phyloP scores from a whole-genome alignment of 164 flowering plant species.

The Stephania yunnanensis region DNA sequence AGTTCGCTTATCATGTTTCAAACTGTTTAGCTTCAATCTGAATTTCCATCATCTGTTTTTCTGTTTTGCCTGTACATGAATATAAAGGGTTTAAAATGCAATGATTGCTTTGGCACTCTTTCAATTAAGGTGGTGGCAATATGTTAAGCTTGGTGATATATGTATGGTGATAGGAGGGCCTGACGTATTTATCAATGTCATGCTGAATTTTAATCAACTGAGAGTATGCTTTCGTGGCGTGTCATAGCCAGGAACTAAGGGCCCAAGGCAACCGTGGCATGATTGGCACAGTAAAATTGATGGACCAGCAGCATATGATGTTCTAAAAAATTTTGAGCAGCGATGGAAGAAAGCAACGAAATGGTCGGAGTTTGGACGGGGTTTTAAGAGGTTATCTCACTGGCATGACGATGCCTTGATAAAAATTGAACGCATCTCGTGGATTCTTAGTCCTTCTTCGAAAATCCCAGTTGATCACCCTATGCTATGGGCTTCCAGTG shows the following conservation, averaged over 20 bases:
- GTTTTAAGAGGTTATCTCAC: constrained; percentile 35
- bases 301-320: constrained; percentile 87
- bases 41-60: not conserved
- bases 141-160: not conserved
- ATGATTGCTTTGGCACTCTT: not conserved
- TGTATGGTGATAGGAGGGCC: not conserved
- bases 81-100: too few relatives aligned
- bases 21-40: not conserved
- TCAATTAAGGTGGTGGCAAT: not conserved
- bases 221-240: constrained; percentile 6
- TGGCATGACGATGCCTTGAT: constrained; percentile 73
- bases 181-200: not conserved
- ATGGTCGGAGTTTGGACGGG: constrained; percentile 53
- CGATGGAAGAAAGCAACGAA: constrained; percentile 70
- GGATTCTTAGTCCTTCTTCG: constrained; percentile 66
- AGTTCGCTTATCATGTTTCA: not conserved
- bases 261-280: constrained; percentile 94
- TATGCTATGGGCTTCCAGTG: constrained; percentile 42
- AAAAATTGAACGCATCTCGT: constrained; percentile 76
- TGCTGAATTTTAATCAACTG: constrained; percentile 6
- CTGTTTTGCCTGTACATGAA: not conserved
- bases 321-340: constrained; percentile 79
- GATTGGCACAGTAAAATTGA: constrained; percentile 74
- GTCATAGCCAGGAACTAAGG: constrained; percentile 47
- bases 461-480: constrained; percentile 25